Evolutionary conservation across 108 stramenopile genomes (phyloP), one percentile per base, ranked within the genome.

Genomic region (Poteriospumella lacustris): DNA sequence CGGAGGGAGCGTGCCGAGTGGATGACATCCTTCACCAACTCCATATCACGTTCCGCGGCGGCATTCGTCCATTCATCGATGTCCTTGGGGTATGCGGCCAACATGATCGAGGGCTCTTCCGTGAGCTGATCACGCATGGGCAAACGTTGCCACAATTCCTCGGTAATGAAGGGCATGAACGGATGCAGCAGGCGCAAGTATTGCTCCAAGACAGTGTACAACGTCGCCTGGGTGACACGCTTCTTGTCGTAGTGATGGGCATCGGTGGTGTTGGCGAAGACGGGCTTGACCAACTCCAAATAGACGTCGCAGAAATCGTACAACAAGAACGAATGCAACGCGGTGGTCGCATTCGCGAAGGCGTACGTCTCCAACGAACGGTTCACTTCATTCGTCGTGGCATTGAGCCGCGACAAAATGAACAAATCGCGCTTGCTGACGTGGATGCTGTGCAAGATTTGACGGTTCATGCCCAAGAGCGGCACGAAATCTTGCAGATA

Each of bases 101-200:
- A 69, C 96, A 99, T 99, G 87, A 99, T 97, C 43, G 95, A 86
- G 0, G 91, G 78, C 68, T 96, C 96, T 43, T 78, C 60, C 12
- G 12, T 64, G 9, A 56, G 24, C 52, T 56, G 15, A 56, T 56
- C 52, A 15, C 52, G 90, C 42, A 93, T 93, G 56, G 98, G 98
- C n/a, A 99, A 88, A 60, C 98, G 89, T 81, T 99, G 98, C 98
- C 98, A 99, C 19, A 99, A 88, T 85, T 99, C 98, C 85, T 99
- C 98, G 2, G 96, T 97, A 28, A 99, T 93, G 84, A 95, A 99
- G 44, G 98, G 98, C 94, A 97, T 97, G 91, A 97, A 90, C 3
- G 96, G 96, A 86, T 99, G 98, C 47, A 96, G 87, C 68, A 96
- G 85, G 73, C 96, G 91, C 59, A 99, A 80, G 36, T 91, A 94